A percentile compares a stretch with the other conserved stretches of the same genome.
phyloP scores from a whole-genome alignment of 2,329 filamentous ascomycete species.

The Claviceps sp. region DNA sequence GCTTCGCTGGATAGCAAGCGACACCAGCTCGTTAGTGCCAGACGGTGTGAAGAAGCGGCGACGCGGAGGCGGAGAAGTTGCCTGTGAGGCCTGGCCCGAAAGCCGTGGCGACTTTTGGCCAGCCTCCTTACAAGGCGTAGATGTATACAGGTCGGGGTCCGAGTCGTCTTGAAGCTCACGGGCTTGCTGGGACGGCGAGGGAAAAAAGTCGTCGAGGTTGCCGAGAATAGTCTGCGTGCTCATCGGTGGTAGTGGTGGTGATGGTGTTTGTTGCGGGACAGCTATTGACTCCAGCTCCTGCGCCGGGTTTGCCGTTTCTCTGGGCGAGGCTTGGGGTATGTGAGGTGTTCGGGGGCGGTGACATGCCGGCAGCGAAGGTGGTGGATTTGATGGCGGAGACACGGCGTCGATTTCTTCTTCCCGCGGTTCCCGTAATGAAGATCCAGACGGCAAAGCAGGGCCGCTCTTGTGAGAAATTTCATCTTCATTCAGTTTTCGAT shows the following conservation, averaged over 20 bases:
- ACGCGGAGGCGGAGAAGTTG: conserved; percentile 2
- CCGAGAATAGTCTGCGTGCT: conserved; percentile 42
- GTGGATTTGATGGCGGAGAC: conserved; percentile 1
- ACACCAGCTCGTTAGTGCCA: conserved; percentile 20
- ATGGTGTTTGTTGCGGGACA: conserved; percentile 5
- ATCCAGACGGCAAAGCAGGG: neutral
- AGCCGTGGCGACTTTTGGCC: neutral
- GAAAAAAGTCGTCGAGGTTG: conserved; percentile 40
- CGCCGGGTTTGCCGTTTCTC: neutral
- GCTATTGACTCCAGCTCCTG: neutral
- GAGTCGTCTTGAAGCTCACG: conserved; percentile 35
- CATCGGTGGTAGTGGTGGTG: conserved; percentile 15
- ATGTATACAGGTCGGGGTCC: neutral
- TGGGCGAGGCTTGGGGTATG: neutral
- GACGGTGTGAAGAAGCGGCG: conserved; percentile 25
- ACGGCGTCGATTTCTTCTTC: neutral
- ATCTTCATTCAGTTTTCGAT: no score
- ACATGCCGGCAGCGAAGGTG: neutral
- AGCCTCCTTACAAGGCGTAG: neutral
- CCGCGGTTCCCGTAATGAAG: neutral
- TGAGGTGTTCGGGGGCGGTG: neutral
- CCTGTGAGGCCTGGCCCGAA: conserved; percentile 1
- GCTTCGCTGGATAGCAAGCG: conserved; percentile 22
- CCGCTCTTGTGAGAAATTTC: neutral
- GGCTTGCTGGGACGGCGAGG: conserved; percentile 41